Conservation (phyloP, 2,329 filamentous ascomycete genomes). For the Keithomyces neogunnii region DNA sequence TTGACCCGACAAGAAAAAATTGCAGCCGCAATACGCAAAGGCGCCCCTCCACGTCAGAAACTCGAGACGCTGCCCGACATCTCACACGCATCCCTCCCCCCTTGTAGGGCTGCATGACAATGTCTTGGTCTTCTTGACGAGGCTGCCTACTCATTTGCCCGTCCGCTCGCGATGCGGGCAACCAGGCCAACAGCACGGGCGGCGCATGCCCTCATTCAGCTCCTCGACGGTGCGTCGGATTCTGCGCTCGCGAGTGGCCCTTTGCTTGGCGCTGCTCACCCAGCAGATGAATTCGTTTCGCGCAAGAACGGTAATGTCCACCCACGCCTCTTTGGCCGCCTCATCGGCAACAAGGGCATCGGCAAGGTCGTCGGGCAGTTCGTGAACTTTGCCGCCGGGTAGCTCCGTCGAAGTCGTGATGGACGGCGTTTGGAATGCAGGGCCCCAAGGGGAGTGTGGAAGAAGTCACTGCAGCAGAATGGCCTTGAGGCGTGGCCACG, state of each 20-base stretch:
- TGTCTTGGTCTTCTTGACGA: not conserved
- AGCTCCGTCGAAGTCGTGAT: not conserved
- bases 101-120: not conserved
- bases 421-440: too few relatives aligned
- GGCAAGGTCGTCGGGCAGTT: not conserved
- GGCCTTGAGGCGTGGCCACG: too few relatives aligned
- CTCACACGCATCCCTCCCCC: too few relatives aligned
- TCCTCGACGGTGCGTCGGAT: constrained; percentile 8
- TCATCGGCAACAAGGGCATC: not conserved
- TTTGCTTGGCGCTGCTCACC: constrained; percentile 9
- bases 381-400: not conserved
- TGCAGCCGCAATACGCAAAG: too few relatives aligned
- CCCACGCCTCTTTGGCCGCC: constrained; percentile 5
- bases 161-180: not conserved
- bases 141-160: not conserved
- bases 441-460: too few relatives aligned
- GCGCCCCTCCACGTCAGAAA: too few relatives aligned
- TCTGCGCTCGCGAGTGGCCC: constrained; percentile 6
- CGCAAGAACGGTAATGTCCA: constrained; percentile 8
- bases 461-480: too few relatives aligned
- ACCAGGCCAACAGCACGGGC: not conserved
- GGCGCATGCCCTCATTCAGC: constrained; percentile 6
- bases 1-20: too few relatives aligned
- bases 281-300: constrained; percentile 11
- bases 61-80: too few relatives aligned